Evolutionary conservation across 352 stramenopile genomes (phyloP), one percentile per base, ranked within the genome.

Genomic region (Globisporangium heterothallicum): DNA sequence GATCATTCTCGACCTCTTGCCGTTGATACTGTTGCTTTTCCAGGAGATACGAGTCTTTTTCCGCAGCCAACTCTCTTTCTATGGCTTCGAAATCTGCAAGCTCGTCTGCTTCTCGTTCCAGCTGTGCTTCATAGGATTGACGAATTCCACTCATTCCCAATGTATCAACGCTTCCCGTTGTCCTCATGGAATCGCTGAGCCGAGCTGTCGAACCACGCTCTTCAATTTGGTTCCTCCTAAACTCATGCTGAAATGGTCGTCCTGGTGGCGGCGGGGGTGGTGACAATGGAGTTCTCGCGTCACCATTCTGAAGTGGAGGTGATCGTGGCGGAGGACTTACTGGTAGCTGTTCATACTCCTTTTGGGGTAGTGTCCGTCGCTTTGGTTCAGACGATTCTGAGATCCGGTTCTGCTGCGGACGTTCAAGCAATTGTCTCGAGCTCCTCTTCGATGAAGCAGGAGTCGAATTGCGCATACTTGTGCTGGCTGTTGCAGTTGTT

Each of bases 61-160:
- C 81, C 0, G 65, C 69, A 0, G 70, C 81, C 27, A 92, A 48
- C 52, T 87, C 70, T 14, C 64, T 63, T 49, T 92, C 81, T 26
- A 92, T 74, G 6, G 76, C 77, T 61, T 92, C 81, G 60, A 92
- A 90, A 40, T 85, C 77, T 0, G 81, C 81, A 34, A 92, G 67
- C n/a, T 88, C 81, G 34, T 86, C 64, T 1, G 81, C 81, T 52
- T 92, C 78, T 36, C 65, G 68, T 30, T 83, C 61, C 22, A 70
- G 56, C 22, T 72, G 74, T 6, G 61, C 72, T 48, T 87, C 78
- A 34, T 70, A 89, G 12, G 76, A 85, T 24, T 73, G 64, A 3
- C 72, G 61, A 25, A 88, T 65, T 6, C 54, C 47, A 42, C 59
- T 76, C 69, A 88, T 84, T 7, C 65, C 69, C 25, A 88, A 61